Evolutionary conservation across 2,329 filamentous ascomycete species (phyloP), one percentile per base, ranked within the genome.

Genomic region (Colletotrichum kahawae): DNA sequence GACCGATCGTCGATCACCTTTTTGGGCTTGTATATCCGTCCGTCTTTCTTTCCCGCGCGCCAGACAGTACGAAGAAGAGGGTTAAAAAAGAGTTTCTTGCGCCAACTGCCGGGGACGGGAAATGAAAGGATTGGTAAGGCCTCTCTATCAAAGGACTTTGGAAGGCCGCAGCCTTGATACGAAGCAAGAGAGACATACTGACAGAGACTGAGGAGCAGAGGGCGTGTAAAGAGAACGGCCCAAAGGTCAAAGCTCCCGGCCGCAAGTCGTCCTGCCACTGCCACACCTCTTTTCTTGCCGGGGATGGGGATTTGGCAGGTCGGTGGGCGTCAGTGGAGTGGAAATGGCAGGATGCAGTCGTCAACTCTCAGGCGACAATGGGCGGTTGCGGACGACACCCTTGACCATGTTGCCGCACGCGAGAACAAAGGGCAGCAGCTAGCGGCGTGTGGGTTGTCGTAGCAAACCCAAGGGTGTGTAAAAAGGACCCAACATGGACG

Each of bases 361-460:
- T 75, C 63, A 67, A 67, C 69, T 63, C 56, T 66, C 48, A 66
- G 34, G 60, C 59, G 66, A 74, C 70, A 76, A 74, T 70, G 59
- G 54, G 74, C 74, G 74, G 70, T 76, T 76, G 74, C 74, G 74
- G 74, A 60, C 74, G 65, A 72, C 38, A 63, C 43, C 56, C 70
- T 65, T 63, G 70, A 51, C 70, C 70, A 76, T 70, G 70, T 57
- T 54, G 38, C 65, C 24, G 70, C 62, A 70, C 38, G 66, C 59
- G 74, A 74, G 74, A 74, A 76, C 74, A 76, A 76, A 76, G 74
- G 27, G 70, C 62, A 48, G 16, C 43, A 68, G 69, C 69, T 68
- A 59, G n/a, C 33, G 63, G 69, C 34, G 34, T 72, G 69, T 64
- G 69, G 56, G 69, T 72, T 75, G 43, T 59, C 16, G 56, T 18